Conservation (phyloP, 176 grass and related monocot genomes). For the Carex scoparia region DNA sequence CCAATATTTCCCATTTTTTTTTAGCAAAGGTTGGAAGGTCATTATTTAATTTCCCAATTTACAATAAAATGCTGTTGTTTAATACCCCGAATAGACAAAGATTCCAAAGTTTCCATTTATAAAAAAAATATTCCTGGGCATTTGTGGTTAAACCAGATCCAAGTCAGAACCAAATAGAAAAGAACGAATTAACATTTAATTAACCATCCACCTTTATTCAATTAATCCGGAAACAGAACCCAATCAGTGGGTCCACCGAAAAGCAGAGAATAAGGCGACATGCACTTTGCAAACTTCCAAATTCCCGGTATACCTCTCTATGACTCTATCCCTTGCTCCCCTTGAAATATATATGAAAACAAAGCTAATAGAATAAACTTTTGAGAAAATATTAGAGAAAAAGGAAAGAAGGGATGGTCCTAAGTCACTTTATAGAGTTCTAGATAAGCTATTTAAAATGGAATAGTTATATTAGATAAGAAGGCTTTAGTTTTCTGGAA, state of each 20-base stretch:
- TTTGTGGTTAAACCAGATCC: constrained; percentile 8
- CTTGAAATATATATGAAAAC: background rate
- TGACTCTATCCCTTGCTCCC: background rate
- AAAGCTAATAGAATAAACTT: background rate
- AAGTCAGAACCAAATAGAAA: constrained; percentile 15
- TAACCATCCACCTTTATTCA: background rate
- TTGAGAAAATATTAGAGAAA: background rate
- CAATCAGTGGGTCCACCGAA: background rate
- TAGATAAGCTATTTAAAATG: background rate
- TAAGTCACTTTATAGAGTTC: background rate
- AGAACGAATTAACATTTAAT: background rate
- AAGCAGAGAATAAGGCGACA: constrained; percentile 16
- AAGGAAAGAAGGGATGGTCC: background rate
- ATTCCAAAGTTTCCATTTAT: constrained; percentile 10
- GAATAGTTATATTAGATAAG: background rate
- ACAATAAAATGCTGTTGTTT: background rate
- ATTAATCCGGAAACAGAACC: background rate
- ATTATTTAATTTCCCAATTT: background rate
- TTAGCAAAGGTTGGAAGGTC: too few relatives aligned
- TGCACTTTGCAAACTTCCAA: constrained; percentile 9
- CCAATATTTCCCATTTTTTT: background rate
- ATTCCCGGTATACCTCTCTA: background rate
- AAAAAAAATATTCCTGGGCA: background rate
- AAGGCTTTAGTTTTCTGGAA: background rate
- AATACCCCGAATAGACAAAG: background rate